phyloP scores from a whole-genome alignment of 2,329 filamentous ascomycete species.

The Alternaria incomplexa region DNA sequence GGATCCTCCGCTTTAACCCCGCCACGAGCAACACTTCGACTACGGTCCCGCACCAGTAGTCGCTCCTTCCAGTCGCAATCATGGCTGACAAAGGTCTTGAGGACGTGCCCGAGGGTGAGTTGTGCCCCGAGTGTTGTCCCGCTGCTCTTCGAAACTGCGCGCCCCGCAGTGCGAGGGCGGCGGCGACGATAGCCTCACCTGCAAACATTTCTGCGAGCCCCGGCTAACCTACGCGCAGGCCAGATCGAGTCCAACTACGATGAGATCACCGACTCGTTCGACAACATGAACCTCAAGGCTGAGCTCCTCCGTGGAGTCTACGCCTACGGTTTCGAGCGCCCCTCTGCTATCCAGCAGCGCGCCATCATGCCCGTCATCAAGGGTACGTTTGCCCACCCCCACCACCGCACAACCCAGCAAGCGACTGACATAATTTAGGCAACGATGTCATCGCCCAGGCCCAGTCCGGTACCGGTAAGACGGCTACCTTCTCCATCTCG shows the following conservation, averaged over 20 bases:
- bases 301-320: conserved; percentile 99
- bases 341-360: conserved; percentile 99
- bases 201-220: conserved; percentile 1
- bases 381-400: conserved; percentile 64
- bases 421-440: conserved; percentile 55
- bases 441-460: conserved; percentile 99
- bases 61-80: conserved; percentile 72
- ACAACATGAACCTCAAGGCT: conserved; percentile 95
- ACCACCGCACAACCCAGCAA: background rate
- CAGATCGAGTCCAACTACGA: conserved; percentile 99
- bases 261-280: conserved; percentile 99
- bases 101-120: conserved; percentile 94
- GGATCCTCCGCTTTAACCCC: conserved; percentile 51
- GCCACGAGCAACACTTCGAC: conserved; percentile 46
- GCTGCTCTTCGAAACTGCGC: conserved; percentile 7
- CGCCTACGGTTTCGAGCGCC: conserved; percentile 99
- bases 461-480: conserved; percentile 99
- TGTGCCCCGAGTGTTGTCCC: conserved; percentile 2
- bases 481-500: conserved; percentile 98
- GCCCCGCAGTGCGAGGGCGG: conserved; percentile 18
- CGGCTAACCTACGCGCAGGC: conserved; percentile 61
- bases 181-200: conserved; percentile 5
- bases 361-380: conserved; percentile 99
- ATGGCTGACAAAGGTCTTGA: conserved; percentile 99
- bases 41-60: conserved; percentile 72